phyloP scores from a whole-genome alignment of 306 rosid genomes.

The Dalbergia oliveri region DNA sequence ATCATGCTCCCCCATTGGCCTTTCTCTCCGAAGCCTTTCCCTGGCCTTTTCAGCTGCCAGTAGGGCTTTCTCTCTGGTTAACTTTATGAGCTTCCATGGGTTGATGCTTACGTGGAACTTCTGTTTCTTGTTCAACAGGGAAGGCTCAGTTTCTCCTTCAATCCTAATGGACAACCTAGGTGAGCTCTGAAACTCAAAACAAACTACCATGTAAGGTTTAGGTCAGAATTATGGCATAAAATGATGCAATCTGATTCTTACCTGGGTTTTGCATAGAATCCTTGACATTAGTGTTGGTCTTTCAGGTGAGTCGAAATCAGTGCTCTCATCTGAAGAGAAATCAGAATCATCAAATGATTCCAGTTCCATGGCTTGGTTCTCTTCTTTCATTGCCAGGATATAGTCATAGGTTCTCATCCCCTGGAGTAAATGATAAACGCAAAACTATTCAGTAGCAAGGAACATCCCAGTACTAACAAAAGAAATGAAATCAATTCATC shows the following conservation, averaged over 20 bases:
- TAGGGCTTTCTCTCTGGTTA: constrained; percentile 85
- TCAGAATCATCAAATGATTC: constrained; percentile 79
- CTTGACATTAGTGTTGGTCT: constrained; percentile 73
- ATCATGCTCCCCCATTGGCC: constrained; percentile 54
- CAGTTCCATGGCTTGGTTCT: constrained; percentile 67
- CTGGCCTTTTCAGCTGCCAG: constrained; percentile 88
- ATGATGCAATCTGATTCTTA: constrained; percentile 44
- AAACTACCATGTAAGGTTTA: constrained; percentile 32
- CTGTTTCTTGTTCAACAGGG: constrained; percentile 60
- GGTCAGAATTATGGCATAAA: constrained; percentile 7
- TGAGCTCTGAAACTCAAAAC: constrained; percentile 63
- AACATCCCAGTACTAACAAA: constrained; percentile 6
- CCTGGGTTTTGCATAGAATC: constrained; percentile 71
- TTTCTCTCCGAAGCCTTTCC: constrained; percentile 69
- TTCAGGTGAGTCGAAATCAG: constrained; percentile 89
- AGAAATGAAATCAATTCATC: not conserved
- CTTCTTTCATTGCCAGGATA: constrained; percentile 93
- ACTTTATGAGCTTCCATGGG: constrained; percentile 85
- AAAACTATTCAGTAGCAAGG: constrained; percentile 35
- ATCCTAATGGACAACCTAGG: constrained; percentile 78
- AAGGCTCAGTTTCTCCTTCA: constrained; percentile 70
- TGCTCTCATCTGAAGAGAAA: constrained; percentile 80
- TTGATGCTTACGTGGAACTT: constrained; percentile 78
- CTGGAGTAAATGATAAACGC: constrained; percentile 51
- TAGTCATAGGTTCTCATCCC: constrained; percentile 97